phyloP scores from a whole-genome alignment of 2,329 filamentous ascomycete species.

The Aspergillus neoniger region DNA sequence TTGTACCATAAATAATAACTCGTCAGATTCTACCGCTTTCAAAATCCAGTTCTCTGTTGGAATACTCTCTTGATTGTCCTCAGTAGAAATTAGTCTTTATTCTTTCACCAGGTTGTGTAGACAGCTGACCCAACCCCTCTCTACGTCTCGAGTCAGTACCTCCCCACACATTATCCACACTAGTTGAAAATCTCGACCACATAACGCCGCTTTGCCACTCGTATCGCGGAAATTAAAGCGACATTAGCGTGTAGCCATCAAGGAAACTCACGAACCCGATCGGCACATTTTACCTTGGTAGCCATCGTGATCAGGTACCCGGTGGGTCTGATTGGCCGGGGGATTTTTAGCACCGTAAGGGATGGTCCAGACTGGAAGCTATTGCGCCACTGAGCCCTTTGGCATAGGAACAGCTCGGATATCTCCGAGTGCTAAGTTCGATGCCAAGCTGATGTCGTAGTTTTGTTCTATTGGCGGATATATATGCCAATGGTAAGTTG shows the following conservation, averaged over 20 bases:
- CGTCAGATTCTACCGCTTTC: background rate
- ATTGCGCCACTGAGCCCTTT: background rate
- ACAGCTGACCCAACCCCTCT: too few species aligned
- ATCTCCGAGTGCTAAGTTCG: background rate
- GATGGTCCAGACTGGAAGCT: background rate
- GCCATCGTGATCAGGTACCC: background rate
- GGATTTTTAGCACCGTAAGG: background rate
- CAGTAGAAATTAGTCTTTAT: background rate
- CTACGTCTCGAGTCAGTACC: too few species aligned
- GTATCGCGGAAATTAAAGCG: background rate
- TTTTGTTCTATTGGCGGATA: too few species aligned
- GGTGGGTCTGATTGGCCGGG: background rate
- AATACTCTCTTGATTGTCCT: background rate
- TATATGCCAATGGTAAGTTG: too few species aligned
- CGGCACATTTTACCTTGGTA: background rate
- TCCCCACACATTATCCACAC: background rate
- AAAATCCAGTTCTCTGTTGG: background rate
- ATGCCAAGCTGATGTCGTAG: background rate
- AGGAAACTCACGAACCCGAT: background rate
- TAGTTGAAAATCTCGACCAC: background rate
- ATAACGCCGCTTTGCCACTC: background rate
- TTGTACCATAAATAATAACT: too few species aligned
- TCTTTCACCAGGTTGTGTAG: background rate
- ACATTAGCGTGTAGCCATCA: background rate
- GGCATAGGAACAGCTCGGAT: background rate